Evolutionary conservation across 1,139 yeast species (phyloP).

Genomic region (Saccharomyces hybrid): DNA sequence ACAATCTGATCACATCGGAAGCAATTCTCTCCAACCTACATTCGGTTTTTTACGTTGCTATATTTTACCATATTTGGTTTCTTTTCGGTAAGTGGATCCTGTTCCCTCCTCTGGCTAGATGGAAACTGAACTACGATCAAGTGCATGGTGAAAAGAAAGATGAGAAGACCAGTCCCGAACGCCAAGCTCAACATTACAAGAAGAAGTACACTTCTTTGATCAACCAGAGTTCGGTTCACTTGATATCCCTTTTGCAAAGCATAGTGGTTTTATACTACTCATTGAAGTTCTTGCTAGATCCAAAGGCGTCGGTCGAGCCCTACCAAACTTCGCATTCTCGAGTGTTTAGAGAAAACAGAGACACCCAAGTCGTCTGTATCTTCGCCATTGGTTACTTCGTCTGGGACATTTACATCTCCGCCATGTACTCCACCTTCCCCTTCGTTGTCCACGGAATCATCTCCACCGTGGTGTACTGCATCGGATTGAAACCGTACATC

Average conservation of each 20-base stretch:
- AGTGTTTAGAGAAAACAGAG: constrained; percentile 65
- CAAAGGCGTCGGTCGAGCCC: constrained; percentile 9
- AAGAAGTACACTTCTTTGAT: constrained; percentile 13
- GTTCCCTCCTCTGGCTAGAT: constrained; percentile 22
- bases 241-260: constrained; percentile 30
- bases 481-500: constrained; percentile 64
- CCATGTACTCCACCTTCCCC: constrained; percentile 53
- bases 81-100: constrained; percentile 21
- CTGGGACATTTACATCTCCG: constrained; percentile 80
- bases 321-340: constrained; percentile 36
- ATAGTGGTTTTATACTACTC: constrained; percentile 28
- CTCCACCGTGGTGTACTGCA: constrained; percentile 65
- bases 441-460: constrained; percentile 81
- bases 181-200: constrained; percentile 6
- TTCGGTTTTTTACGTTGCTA: constrained; percentile 24
- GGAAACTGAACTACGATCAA: constrained; percentile 10
- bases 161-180: constrained; percentile 6
- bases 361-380: constrained; percentile 62
- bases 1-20: constrained; percentile 17
- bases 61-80: constrained; percentile 27
- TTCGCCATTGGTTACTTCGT: constrained; percentile 78
- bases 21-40: constrained; percentile 25
- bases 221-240: constrained; percentile 29
- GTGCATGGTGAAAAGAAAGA: constrained; percentile 4
- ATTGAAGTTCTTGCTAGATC: constrained; percentile 15